phyloP scores from a whole-genome alignment of 192 early-diverging fungal genomes.

The Umbelopsis ramanniana region DNA sequence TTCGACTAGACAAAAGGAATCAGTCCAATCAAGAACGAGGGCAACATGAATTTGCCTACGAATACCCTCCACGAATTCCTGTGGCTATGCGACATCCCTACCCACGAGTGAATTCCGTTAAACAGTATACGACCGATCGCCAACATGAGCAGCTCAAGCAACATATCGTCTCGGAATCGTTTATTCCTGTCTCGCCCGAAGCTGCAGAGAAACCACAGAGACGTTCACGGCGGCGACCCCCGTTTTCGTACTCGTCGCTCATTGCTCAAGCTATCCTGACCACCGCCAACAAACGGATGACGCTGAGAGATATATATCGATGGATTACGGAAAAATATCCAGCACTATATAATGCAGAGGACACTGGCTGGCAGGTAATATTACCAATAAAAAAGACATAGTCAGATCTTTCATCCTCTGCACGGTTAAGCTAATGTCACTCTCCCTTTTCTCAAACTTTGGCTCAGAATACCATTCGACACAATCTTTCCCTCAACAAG shows the following conservation, averaged over 20 bases:
- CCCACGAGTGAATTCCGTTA: slow-evolving; percentile 21
- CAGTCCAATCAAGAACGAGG: neutral
- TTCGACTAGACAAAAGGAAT: slow-evolving; percentile 3
- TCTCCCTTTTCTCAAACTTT: no score
- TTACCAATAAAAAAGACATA: no score
- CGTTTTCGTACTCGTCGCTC: slow-evolving; percentile 82
- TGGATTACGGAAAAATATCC: slow-evolving; percentile 79
- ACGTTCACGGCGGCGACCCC: slow-evolving; percentile 51
- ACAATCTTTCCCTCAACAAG: slow-evolving; percentile 89
- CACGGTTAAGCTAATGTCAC: no score
- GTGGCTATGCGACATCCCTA: slow-evolving; percentile 38
- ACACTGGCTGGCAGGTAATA: slow-evolving; percentile 82
- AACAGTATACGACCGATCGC: slow-evolving; percentile 28
- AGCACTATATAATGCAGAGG: slow-evolving; percentile 69
- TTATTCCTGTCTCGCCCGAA: slow-evolving; percentile 40
- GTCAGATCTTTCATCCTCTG: no score
- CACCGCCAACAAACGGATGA: slow-evolving; percentile 62
- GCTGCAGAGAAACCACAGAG: slow-evolving; percentile 1
- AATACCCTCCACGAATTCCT: slow-evolving; percentile 37
- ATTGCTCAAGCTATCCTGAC: slow-evolving; percentile 82
- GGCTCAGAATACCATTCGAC: slow-evolving; percentile 84
- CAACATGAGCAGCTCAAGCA: slow-evolving; percentile 37
- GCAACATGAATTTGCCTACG: neutral
- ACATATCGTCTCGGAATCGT: slow-evolving; percentile 43
- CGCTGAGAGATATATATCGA: slow-evolving; percentile 88